Evolutionary conservation across 2,329 filamentous ascomycete genomes (phyloP), one percentile per base, ranked within the genome.

Genomic region (Paecilomyces niveus): DNA sequence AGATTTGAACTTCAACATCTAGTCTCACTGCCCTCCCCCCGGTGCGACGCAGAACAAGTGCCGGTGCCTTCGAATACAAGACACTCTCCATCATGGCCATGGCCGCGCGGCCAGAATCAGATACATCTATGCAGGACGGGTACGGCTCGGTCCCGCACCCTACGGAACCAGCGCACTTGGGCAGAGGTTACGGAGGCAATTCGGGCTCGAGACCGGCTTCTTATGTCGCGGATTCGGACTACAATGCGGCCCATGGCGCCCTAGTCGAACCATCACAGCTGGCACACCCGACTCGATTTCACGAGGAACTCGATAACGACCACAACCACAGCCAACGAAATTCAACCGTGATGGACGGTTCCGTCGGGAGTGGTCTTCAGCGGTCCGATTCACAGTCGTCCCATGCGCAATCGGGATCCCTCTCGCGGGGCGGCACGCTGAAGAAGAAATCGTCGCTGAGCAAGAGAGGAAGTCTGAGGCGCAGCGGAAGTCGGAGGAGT

Each of bases 371-470:
- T 32, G 68, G 66, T 22, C 59, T 76, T 50, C 75, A 74, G 53
- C 72, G 74, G 13, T 73, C 73, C 21, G 68, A 68, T 56, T 80
- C 78, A 32, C 72, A 75, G 55, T 70, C 75, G 64, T 80, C 77
- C 32, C 68, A 72, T 22, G 69, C 71, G 31, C 71, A 74, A 26
- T 76, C 76, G 33, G 62, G 70, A 22, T 68, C 72, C 3, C 76
- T 76, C 15, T 74, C 76, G 18, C 69, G 85, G 58, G 81, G 81
- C 61, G 90, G 90, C 60, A 97, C 92, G 0, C 80, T 97, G 66
- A 94, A 90, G 80, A 97, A 97, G 81, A 94, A 91, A 75, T 80
- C 80, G 24, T 96, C 92, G 9, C 71, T 97, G 59, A 87, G 87
- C 64, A 85, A 89, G 67, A 85, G 82, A 60, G 83, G 80, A 45